phyloP scores from a whole-genome alignment of 129 eudicot species.

The Lactuca saligna region DNA sequence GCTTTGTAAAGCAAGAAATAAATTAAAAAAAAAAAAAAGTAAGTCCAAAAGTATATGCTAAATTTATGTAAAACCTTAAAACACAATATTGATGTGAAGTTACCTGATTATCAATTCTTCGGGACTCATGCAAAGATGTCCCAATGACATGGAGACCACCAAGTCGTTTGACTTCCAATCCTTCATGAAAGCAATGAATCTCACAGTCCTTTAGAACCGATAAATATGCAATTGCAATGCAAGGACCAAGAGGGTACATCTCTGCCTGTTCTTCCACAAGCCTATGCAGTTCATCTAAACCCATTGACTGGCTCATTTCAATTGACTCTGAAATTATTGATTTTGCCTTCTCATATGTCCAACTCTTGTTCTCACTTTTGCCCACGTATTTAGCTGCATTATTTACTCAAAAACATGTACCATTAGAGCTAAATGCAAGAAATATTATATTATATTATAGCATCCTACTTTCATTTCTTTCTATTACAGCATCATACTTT shows the following conservation, averaged over 20 bases:
- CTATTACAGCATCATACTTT: too few species aligned
- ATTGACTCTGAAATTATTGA: conserved; percentile 71
- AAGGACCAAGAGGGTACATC: conserved; percentile 91
- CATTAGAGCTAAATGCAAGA: background rate
- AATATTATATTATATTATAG: too few species aligned
- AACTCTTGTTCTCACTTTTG: conserved; percentile 70
- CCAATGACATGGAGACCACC: conserved; percentile 99
- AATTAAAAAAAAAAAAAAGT: background rate
- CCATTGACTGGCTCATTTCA: conserved; percentile 73
- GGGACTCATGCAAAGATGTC: conserved; percentile 95
- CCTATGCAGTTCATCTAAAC: conserved; percentile 54
- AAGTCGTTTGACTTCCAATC: conserved; percentile 84
- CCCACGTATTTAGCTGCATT: conserved; percentile 69
- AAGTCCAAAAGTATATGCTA: too few species aligned
- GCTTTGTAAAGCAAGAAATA: conserved; percentile 40
- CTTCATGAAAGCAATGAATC: conserved; percentile 80
- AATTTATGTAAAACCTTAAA: too few species aligned
- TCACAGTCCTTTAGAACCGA: conserved; percentile 87
- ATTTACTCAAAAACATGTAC: background rate
- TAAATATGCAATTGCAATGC: conserved; percentile 77
- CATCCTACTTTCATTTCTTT: too few species aligned
- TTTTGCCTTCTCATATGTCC: conserved; percentile 70
- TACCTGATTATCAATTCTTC: conserved; percentile 97
- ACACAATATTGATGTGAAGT: too few species aligned
- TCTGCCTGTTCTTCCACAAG: conserved; percentile 80